These are phyloP conservation scores for Kodamaea sp. DNA, from an alignment of 1,139 yeast genomes.

Conservation along the genomic window DNA sequence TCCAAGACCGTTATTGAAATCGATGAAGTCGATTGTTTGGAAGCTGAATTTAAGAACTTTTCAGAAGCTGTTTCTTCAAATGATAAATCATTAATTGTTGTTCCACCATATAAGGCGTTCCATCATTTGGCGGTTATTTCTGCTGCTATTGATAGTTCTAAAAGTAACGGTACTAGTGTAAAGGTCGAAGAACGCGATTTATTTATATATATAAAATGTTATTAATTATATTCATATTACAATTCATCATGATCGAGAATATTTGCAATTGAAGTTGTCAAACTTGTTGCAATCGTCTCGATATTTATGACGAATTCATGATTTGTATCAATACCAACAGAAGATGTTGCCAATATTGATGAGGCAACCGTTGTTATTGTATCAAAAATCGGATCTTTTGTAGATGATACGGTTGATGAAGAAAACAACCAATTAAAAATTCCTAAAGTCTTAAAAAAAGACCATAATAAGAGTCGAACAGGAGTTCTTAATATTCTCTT, in stretches of 20 bases:
- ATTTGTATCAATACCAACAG: no score
- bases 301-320: no score
- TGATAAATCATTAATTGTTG: conserved; percentile 56
- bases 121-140: conserved; percentile 88
- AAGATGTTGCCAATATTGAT: not conserved
- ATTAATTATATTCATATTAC: no score
- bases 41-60: conserved; percentile 69
- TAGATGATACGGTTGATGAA: not conserved
- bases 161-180: conserved; percentile 55
- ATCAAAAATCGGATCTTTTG: not conserved
- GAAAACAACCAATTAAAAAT: conserved; percentile 24
- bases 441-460: conserved; percentile 45
- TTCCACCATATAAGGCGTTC: conserved; percentile 73
- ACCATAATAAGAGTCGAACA: conserved; percentile 54
- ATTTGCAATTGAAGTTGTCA: no score
- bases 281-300: no score
- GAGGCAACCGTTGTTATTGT: not conserved
- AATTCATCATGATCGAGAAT: no score
- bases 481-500: conserved; percentile 59
- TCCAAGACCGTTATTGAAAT: conserved; percentile 48
- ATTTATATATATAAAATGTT: conserved; percentile 9
- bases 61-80: conserved; percentile 63
- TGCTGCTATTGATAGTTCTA: conserved; percentile 74
- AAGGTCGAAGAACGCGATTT: conserved; percentile 36
- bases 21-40: conserved; percentile 51